These are phyloP conservation scores for Globisporangium sylvaticum DNA, from an alignment of 352 stramenopile species.

Conservation along the genomic window DNA sequence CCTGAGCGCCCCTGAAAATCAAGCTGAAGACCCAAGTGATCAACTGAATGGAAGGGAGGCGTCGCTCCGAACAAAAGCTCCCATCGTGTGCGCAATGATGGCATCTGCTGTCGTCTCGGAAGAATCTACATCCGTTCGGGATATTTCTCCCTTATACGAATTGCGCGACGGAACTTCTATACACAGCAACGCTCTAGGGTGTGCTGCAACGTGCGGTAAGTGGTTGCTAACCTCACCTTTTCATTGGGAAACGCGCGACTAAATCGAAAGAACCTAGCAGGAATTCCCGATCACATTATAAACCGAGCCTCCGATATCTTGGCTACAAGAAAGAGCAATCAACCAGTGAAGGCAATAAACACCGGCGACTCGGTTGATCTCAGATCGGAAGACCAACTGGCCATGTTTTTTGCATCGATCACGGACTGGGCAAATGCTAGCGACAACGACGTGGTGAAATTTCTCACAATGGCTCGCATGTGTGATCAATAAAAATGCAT, in stretches of 20 bases:
- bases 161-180: conserved; percentile 51
- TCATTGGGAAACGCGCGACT: not conserved
- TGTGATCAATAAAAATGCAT: conserved; percentile 25
- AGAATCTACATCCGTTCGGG: conserved; percentile 16
- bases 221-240: not conserved
- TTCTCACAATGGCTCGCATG: conserved; percentile 50
- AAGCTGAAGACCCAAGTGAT: not conserved
- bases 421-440: conserved; percentile 42
- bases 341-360: conserved; percentile 21
- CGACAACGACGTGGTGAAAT: conserved; percentile 41
- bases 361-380: conserved; percentile 23
- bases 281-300: conserved; percentile 38
- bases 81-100: conserved; percentile 56
- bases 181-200: conserved; percentile 72
- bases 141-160: conserved; percentile 53
- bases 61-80: not conserved
- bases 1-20: not conserved
- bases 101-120: conserved; percentile 25
- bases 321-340: conserved; percentile 25
- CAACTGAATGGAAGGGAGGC: not conserved
- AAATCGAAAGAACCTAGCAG: conserved; percentile 19
- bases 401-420: conserved; percentile 44
- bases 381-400: conserved; percentile 39
- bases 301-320: conserved; percentile 44
- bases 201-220: conserved; percentile 60